Percentiles rank a stretch among this genome's conserved stretches.
Conservation (phyloP, 257 asterid genomes). For the Paraleonurus japonicus region DNA sequence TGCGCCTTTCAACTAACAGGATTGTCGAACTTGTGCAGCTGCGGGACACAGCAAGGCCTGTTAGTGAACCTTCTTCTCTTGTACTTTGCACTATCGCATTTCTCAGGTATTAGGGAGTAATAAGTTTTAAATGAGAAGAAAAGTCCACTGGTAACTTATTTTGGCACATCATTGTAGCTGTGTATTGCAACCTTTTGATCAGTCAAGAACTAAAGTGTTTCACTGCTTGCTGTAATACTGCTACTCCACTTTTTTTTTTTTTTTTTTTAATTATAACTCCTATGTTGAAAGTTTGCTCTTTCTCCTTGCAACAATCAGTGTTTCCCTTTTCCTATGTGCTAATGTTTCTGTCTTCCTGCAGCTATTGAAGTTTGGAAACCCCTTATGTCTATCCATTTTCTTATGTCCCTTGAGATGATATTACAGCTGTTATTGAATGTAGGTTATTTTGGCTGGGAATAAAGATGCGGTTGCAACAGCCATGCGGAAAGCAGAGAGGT, state of each 20-base stretch:
- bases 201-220: neutral
- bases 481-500: slow-evolving; percentile 76
- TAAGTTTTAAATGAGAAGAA: slow-evolving; percentile 3
- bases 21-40: slow-evolving; percentile 94
- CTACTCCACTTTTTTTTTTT: neutral
- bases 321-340: neutral
- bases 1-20: slow-evolving; percentile 91
- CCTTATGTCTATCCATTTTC: neutral
- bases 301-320: neutral
- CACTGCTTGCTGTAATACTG: neutral
- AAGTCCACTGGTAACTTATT: neutral
- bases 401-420: slow-evolving; percentile 24
- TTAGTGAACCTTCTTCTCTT: slow-evolving; percentile 47
- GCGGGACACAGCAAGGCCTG: slow-evolving; percentile 92
- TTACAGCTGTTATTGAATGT: slow-evolving; percentile 20
- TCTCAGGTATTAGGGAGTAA: neutral
- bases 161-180: slow-evolving; percentile 1
- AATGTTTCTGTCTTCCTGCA: neutral
- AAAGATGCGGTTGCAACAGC: slow-evolving; percentile 77
- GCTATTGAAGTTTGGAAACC: slow-evolving; percentile 2
- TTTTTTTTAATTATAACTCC: neutral
- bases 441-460: slow-evolving; percentile 93
- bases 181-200: neutral
- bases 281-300: neutral
- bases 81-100: slow-evolving; percentile 5